A percentile compares a stretch with the other conserved stretches of the same genome.
Evolutionary conservation across 495 filamentous ascomycete genomes (phyloP).

Genomic region (Podospora comata): DNA sequence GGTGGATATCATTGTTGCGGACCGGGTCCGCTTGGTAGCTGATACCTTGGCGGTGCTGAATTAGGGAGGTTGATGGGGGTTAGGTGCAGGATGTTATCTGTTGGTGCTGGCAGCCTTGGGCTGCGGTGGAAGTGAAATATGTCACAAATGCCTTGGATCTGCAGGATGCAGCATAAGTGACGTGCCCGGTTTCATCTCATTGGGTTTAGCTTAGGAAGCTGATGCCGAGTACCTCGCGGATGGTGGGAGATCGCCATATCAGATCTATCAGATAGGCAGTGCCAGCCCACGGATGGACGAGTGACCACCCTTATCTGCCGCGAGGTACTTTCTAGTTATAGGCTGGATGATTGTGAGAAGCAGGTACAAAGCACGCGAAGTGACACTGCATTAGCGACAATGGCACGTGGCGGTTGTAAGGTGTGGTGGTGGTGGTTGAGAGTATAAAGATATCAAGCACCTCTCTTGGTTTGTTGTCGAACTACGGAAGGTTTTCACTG

Average conservation of each 20-base stretch:
- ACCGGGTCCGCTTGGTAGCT: constrained; percentile 3
- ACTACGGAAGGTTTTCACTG: too few species aligned
- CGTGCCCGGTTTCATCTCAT: neutral
- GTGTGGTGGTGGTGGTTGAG: neutral
- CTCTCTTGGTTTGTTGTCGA: too few species aligned
- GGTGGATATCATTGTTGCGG: constrained; percentile 17
- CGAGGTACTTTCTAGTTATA: neutral
- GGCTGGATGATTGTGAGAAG: neutral
- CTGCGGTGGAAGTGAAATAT: too few species aligned
- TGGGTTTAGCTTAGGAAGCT: neutral
- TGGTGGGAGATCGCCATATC: neutral
- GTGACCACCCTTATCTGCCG: neutral
- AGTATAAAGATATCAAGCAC: neutral
- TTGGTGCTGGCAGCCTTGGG: too few species aligned
- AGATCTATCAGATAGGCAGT: neutral
- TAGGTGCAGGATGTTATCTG: too few species aligned
- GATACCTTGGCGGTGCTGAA: neutral
- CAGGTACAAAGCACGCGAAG: neutral
- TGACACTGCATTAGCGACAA: neutral
- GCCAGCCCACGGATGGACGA: neutral
- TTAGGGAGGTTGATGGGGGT: neutral
- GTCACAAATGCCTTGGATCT: too few species aligned
- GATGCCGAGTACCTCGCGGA: neutral
- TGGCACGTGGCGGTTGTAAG: neutral
- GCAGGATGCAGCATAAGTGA: neutral